A percentile compares a stretch with the other conserved stretches of the same genome.
Evolutionary conservation across 805 yeast genomes (phyloP).

Genomic region (Metahyphopichia silvanorum): DNA sequence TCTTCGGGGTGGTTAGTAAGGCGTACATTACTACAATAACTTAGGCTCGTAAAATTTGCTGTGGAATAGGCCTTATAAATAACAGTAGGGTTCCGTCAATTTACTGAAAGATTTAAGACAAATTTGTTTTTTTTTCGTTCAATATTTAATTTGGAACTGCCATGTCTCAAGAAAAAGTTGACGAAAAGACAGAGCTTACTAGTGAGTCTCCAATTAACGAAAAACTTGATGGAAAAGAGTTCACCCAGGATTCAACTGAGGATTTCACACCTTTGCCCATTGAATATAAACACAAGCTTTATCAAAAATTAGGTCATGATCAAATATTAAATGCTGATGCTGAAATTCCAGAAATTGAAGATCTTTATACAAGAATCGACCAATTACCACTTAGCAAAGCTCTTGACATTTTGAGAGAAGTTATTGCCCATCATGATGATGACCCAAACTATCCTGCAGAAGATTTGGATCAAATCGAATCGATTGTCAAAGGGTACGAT

Average conservation of each 20-base stretch:
- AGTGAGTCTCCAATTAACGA: no score
- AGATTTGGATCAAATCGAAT: constrained; percentile 23
- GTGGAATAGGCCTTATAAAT: no score
- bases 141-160: no score
- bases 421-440: constrained; percentile 22
- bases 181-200: no score
- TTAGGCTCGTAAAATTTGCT: no score
- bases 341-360: constrained; percentile 6
- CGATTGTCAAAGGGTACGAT: constrained; percentile 1
- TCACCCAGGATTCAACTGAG: neutral
- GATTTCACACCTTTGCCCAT: constrained; percentile 1
- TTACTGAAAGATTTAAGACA: no score
- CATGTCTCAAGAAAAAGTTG: no score
- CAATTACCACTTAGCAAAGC: constrained; percentile 17
- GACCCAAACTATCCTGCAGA: constrained; percentile 32
- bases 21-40: no score
- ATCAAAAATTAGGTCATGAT: constrained; percentile 7
- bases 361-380: constrained; percentile 21
- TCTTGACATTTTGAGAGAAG: constrained; percentile 23
- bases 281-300: constrained; percentile 5
- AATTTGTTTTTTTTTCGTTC: no score
- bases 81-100: no score
- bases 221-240: no score
- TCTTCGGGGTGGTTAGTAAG: no score
- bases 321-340: constrained; percentile 3